Evolutionary conservation across 192 early-diverging fungal species (phyloP), one percentile per base, ranked within the genome.

Genomic region (Funneliformis geosporum): DNA sequence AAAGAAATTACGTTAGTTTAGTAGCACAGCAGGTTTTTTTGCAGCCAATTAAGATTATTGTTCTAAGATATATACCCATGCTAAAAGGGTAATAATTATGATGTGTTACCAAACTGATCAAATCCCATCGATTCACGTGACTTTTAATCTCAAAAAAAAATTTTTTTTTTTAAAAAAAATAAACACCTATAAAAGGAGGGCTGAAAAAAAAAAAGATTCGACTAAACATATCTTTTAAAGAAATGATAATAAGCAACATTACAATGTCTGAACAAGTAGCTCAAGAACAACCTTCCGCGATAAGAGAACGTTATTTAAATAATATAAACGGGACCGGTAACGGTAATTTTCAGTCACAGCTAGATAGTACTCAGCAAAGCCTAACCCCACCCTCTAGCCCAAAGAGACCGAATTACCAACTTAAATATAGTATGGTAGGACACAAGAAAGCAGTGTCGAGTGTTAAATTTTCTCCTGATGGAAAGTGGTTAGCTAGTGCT

Each of bases 391-490:
- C 66, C 11, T 68, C 33, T 8, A 28, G 33, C 18, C 25, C 11
- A 39, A 39, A 68, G 79, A 86, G 88, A 78, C 95, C 96, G 18
- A 92, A 96, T 75, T 97, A 99, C 78, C 87, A 92, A 74, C 86
- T 96, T 8, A 95, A 92, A 68, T 95, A 93, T 82, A 95, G 93
- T 33, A 90, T 98, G 43, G 91, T 93, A 3, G 98, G 98, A 5
- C 98, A 99, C 85, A 94, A 94, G 61, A 97, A 95, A 87, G 93
- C 95, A 7, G 91, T 98, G 0, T 97, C 96, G 0, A 92, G 94
- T 68, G 97, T 98, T 16, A 99, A 99, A 85, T 99, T 97, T 82
- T 99, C 97, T 25, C 98, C 98, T 7, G 96, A 99, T 83, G 98
- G 98, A 43, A 92, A 93, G 83, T 98, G 95, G 96, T 90, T 99